Evolutionary conservation across 176 grass and related monocot species (phyloP).

Genomic region (Oryza meyeriana): DNA sequence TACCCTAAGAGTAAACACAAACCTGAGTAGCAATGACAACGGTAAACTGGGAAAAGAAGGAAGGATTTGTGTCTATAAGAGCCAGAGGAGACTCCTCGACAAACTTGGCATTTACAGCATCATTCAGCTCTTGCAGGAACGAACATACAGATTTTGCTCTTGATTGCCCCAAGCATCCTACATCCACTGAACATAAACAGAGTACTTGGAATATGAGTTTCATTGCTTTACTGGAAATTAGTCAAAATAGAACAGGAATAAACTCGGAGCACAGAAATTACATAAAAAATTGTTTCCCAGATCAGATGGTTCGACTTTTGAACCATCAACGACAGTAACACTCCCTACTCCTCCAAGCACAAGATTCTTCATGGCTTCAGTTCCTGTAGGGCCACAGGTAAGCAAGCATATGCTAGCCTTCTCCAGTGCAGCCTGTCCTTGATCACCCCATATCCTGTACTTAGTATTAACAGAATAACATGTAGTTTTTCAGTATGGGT

Average conservation of each 20-base stretch:
- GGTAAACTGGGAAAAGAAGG: conserved; percentile 81
- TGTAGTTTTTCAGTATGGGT: conserved; percentile 5
- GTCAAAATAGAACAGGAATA: conserved; percentile 3
- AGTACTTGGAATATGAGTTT: conserved; percentile 14
- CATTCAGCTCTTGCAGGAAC: conserved; percentile 95
- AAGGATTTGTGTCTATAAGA: conserved; percentile 74
- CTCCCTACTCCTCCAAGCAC: conserved; percentile 84
- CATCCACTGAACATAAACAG: conserved; percentile 67
- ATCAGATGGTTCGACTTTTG: conserved; percentile 69
- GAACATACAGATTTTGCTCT: conserved; percentile 90
- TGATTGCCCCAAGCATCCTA: conserved; percentile 71
- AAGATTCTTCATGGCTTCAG: conserved; percentile 85
- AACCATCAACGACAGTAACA: conserved; percentile 79
- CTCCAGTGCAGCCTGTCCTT: conserved; percentile 85
- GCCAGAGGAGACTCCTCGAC: conserved; percentile 71
- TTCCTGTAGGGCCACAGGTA: conserved; percentile 80
- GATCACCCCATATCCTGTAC: conserved; percentile 70
- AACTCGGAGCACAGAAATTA: conserved; percentile 24
- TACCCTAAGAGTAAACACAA: conserved; percentile 5
- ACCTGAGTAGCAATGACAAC: conserved; percentile 92
- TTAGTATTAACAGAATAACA: conserved; percentile 11
- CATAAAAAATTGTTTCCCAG: conserved; percentile 93
- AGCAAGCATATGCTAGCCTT: conserved; percentile 92
- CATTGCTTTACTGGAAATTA: not conserved
- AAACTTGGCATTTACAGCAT: conserved; percentile 94